phyloP scores from a whole-genome alignment of 805 yeast genomes.

The Saccharomycopsis javanensis region DNA sequence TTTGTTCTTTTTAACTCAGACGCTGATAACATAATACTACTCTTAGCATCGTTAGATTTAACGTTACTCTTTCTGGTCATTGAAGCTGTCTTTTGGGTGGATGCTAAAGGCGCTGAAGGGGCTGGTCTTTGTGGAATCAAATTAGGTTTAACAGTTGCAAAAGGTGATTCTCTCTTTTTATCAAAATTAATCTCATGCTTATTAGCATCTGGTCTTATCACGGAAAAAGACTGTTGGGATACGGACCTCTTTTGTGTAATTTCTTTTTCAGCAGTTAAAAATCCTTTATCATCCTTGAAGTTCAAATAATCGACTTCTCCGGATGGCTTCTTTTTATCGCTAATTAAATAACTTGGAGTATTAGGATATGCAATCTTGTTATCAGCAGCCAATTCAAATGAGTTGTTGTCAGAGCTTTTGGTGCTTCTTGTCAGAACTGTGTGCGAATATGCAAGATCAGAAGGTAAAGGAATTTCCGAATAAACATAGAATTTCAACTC shows the following conservation, averaged over 20 bases:
- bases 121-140: slow-evolving; percentile 19
- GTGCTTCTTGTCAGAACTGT: slow-evolving; percentile 31
- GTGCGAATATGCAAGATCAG: slow-evolving; percentile 18
- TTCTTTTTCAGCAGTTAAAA: slow-evolving; percentile 13
- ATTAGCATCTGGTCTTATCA: slow-evolving; percentile 52
- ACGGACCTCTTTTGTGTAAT: slow-evolving; percentile 6
- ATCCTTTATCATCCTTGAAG: slow-evolving; percentile 31
- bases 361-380: slow-evolving; percentile 41
- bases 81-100: background rate
- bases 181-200: slow-evolving; percentile 70
- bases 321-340: slow-evolving; percentile 24
- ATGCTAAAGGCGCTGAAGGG: slow-evolving; percentile 16
- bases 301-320: slow-evolving; percentile 41
- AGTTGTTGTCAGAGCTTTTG: slow-evolving; percentile 45
- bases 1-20: slow-evolving; percentile 7
- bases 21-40: background rate
- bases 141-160: slow-evolving; percentile 42
- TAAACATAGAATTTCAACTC: slow-evolving; percentile 30
- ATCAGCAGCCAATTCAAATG: slow-evolving; percentile 38
- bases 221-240: slow-evolving; percentile 41
- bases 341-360: slow-evolving; percentile 61
- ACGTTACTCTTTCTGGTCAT: background rate
- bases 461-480: slow-evolving; percentile 24
- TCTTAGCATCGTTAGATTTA: background rate
- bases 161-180: slow-evolving; percentile 68